Evolutionary conservation across 2,329 filamentous ascomycete genomes (phyloP), one percentile per base, ranked within the genome.

Genomic region (Cladosporium sp.): DNA sequence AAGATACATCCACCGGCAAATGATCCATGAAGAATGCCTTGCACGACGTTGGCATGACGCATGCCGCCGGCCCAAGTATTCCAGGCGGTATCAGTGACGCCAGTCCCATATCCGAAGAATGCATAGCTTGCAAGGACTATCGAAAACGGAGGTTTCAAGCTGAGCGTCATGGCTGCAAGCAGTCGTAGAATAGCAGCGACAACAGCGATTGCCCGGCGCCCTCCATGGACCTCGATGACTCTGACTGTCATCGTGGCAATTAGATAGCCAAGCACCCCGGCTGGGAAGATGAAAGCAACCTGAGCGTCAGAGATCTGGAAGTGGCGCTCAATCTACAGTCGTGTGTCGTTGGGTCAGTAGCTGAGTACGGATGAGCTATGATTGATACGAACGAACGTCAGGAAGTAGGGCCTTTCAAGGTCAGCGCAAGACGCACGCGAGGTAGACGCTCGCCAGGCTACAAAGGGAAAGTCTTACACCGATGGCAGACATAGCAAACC

Each of bases 21-120:
- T 1, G 46, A 49, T n/a, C 46, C 46, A 40, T 49, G 46, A 4
- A 49, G 16, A 31, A 49, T 31, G 22, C 46, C 46, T 40, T 49
- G 46, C 2, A 49, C 14, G 6, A 49, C 28, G 22, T 49, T 49
- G 2, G 46, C 33, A 19, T 18, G 19, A 2, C 18, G 10, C 14
- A 40, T 42, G 35, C 46, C 16, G 22, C 46, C 37, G 13, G 37
- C 46, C 46, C 46, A 49, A 11, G 46, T 8, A 6, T 49, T 49
- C 46, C 46, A 49, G 7, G 46, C 46, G 9, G 46, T 49, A 10
- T 49, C 46, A 33, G 46, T 49, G 10, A 41, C 33, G 10, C 46
- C 46, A 9, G 46, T 49, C 10, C 46, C 46, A n/a, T 49, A 49
- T 34, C 46, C 46, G 13, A 49, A 22, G 37, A 34, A 34, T 8